Percentiles rank a stretch among this genome's conserved stretches.
phyloP scores from a whole-genome alignment of 345 rosid species.

The Fremontodendron californicum region DNA sequence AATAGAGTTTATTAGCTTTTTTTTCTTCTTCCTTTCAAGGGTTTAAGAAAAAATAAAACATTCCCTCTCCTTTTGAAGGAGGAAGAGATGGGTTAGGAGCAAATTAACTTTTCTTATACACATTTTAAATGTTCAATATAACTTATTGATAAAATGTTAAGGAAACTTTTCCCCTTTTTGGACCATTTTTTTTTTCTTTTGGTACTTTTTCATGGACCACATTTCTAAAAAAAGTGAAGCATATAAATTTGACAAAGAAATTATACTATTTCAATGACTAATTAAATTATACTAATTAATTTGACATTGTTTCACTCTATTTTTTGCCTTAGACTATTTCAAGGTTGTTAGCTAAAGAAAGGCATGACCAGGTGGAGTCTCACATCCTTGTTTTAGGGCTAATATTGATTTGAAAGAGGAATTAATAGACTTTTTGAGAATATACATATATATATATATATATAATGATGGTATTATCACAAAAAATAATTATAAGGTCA shows the following conservation, averaged over 20 bases:
- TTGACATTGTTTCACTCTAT: not conserved
- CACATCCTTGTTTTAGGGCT: not conserved
- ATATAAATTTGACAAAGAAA: not conserved
- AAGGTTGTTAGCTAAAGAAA: not conserved
- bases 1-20: not conserved
- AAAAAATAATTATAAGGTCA: too few species aligned
- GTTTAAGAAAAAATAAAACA: not conserved
- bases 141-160: too few species aligned
- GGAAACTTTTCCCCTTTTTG: too few species aligned
- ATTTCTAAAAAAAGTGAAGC: too few species aligned
- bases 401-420: not conserved
- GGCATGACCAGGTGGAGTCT: not conserved
- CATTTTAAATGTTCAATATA: too few species aligned
- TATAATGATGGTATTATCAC: not conserved
- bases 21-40: not conserved
- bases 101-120: too few species aligned
- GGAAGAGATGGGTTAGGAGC: not conserved
- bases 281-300: too few species aligned
- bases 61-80: not conserved
- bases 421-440: not conserved
- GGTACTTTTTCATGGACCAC: too few species aligned
- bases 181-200: not conserved
- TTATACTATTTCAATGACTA: too few species aligned
- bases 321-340: not conserved
- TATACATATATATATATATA: too few species aligned